These are phyloP conservation scores for Mycothermus thermophilus DNA, from an alignment of 495 filamentous ascomycete species.

Conservation along the genomic window DNA sequence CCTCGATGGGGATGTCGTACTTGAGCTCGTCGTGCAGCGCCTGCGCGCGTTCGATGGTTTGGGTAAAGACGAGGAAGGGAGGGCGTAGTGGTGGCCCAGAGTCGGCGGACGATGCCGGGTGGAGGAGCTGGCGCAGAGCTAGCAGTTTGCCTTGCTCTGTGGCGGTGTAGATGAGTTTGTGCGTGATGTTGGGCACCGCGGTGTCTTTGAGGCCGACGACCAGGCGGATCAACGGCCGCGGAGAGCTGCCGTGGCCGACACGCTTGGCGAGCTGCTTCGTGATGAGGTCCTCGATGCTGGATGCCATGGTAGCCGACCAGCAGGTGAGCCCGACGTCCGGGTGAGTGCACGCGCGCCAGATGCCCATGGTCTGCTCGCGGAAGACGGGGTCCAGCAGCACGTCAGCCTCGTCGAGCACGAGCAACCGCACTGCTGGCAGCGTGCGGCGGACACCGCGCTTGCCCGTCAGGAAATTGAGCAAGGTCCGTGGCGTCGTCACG, in stretches of 20 bases:
- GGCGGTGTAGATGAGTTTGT: conserved; percentile 80
- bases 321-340: conserved; percentile 55
- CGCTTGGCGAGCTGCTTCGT: conserved; percentile 38
- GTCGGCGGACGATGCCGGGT: conserved; percentile 48
- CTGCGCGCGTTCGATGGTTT: conserved; percentile 79
- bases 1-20: conserved; percentile 84
- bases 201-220: conserved; percentile 93
- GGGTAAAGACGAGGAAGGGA: conserved; percentile 87
- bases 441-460: conserved; percentile 28
- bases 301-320: conserved; percentile 96
- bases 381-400: conserved; percentile 86
- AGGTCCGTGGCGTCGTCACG: conserved; percentile 70
- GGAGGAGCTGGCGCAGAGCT: conserved; percentile 82
- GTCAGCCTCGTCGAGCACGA: conserved; percentile 90
- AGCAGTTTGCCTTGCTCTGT: conserved; percentile 89
- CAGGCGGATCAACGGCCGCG: conserved; percentile 56
- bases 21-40: conserved; percentile 80
- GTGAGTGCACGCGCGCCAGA: conserved; percentile 67
- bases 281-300: conserved; percentile 71
- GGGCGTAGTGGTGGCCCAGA: conserved; percentile 53
- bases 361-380: conserved; percentile 71
- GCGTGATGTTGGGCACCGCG: conserved; percentile 77
- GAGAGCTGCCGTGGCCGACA: conserved; percentile 29
- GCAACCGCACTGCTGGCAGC: conserved; percentile 49
- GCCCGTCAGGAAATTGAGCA: conserved; percentile 58